Evolutionary conservation across 108 stramenopile species (phyloP), one percentile per base, ranked within the genome.

Genomic region (Fragilaria crotonensis): DNA sequence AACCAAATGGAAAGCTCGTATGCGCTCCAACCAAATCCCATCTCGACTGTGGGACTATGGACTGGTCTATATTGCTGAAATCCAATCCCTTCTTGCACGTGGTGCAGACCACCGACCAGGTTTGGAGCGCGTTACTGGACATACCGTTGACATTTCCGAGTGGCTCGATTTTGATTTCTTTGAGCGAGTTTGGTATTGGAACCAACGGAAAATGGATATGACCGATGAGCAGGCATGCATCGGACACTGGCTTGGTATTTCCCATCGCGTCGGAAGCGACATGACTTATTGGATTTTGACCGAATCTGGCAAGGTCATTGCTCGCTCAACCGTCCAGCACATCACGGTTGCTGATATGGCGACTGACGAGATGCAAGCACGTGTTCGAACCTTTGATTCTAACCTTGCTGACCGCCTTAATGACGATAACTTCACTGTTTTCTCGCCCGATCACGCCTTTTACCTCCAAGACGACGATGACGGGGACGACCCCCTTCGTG

Each of bases 81-180:
- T 50, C 19, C 14, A 5, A 21, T 7, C 5, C n/a, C 7, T 7
- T 21, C 5, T 5, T 7, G 14, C 49, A 7, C 49, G 49, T 5
- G 14, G 21, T 19, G 14, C 19, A 17, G 21, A 48, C 2, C 52
- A 51, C 0, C 9, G 58, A 4, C 59, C 64, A 11, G 33, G 30
- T 4, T 52, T 57, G 27, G 56, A 72, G 31, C 28, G 14, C 1
- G n/a, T 70, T 22, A 65, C 64, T 0, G 77, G 77, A 1, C 66
- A 68, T 3, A 72, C 78, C 0, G 57, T 65, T 0, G 77, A 78
- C 51, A 70, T 78, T 18, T 60, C 68, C 2, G 68, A 78, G 36
- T 63, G 33, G 46, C 30, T 73, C 2, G 73, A 78, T 31, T 78
- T 78, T 50, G 66, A 30, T 3, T 78, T 66, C 33, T 78, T 62